Conservation (phyloP, 1,139 yeast species). For the Meyerozyma elateridarum region DNA sequence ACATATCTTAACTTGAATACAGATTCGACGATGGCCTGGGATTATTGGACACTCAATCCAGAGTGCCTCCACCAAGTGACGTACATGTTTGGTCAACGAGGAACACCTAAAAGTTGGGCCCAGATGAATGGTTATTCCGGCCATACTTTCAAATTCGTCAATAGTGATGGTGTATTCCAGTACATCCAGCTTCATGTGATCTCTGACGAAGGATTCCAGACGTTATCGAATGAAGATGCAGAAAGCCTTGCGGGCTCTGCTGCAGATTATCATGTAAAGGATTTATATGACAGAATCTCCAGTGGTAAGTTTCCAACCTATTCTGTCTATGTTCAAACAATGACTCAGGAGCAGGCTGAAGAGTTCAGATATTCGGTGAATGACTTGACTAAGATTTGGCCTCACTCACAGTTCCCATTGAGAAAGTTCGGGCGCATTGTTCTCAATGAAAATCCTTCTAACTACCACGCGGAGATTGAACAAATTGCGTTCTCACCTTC, state of each 20-base stretch:
- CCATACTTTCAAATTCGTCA: conserved; percentile 66
- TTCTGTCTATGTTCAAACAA: conserved; percentile 62
- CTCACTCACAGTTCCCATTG: conserved; percentile 53
- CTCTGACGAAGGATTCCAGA: conserved; percentile 57
- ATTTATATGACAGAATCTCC: conserved; percentile 57
- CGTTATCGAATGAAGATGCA: conserved; percentile 55
- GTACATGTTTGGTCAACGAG: conserved; percentile 61
- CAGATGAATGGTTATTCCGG: conserved; percentile 72
- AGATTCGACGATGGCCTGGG: conserved; percentile 74
- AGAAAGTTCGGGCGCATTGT: conserved; percentile 54
- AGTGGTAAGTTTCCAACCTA: conserved; percentile 58
- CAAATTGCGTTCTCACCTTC: conserved; percentile 59
- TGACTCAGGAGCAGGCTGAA: conserved; percentile 63
- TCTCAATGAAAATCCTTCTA: conserved; percentile 51
- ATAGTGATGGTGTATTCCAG: conserved; percentile 59
- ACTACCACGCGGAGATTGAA: conserved; percentile 56
- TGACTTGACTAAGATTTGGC: conserved; percentile 66
- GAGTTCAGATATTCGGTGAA: conserved; percentile 59
- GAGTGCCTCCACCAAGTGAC: conserved; percentile 64
- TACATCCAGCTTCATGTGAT: conserved; percentile 64
- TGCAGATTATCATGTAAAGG: conserved; percentile 64
- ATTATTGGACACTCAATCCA: conserved; percentile 55
- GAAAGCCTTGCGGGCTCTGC: conserved; percentile 52
- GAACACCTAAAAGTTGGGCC: conserved; percentile 63
- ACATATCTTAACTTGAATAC: conserved; percentile 54